Percentiles rank a stretch among this genome's conserved stretches.
Evolutionary conservation across 331 rosid species (phyloP).

Genomic region (Arachis monticola): DNA sequence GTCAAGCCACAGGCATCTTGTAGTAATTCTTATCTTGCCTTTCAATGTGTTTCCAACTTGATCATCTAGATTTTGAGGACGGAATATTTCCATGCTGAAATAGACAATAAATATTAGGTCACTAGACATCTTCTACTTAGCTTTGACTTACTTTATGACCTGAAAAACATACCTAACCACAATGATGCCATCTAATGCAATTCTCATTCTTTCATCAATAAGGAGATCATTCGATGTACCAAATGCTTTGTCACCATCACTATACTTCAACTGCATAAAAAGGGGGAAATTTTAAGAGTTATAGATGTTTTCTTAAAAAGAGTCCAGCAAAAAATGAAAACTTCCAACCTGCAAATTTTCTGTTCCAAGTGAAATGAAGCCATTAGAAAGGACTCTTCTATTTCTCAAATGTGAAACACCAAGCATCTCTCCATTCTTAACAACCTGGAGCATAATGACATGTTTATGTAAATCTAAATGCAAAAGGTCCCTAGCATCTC

Average conservation of each 20-base stretch:
- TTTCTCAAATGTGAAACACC: constrained; percentile 98
- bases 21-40: constrained; percentile 89
- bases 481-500: constrained; percentile 2
- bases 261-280: constrained; percentile 83
- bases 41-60: constrained; percentile 59
- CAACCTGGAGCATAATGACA: constrained; percentile 63
- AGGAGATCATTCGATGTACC: constrained; percentile 89
- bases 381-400: constrained; percentile 89
- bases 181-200: constrained; percentile 96
- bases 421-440: constrained; percentile 98
- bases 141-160: constrained; percentile 34
- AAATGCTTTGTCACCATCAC: constrained; percentile 98
- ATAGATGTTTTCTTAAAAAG: constrained; percentile 27
- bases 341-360: constrained; percentile 90
- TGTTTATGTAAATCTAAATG: constrained; percentile 23
- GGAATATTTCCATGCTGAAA: constrained; percentile 88
- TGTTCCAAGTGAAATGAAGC: constrained; percentile 90
- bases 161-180: constrained; percentile 77
- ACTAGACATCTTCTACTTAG: constrained; percentile 25
- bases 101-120: constrained; percentile 41
- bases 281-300: constrained; percentile 21
- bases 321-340: constrained; percentile 30
- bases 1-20: constrained; percentile 97
- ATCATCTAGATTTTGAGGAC: constrained; percentile 66
- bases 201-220: constrained; percentile 89